Base-by-base conservation (phyloP, 2,329 filamentous ascomycete species). In the Fusarium sp. region DNA sequence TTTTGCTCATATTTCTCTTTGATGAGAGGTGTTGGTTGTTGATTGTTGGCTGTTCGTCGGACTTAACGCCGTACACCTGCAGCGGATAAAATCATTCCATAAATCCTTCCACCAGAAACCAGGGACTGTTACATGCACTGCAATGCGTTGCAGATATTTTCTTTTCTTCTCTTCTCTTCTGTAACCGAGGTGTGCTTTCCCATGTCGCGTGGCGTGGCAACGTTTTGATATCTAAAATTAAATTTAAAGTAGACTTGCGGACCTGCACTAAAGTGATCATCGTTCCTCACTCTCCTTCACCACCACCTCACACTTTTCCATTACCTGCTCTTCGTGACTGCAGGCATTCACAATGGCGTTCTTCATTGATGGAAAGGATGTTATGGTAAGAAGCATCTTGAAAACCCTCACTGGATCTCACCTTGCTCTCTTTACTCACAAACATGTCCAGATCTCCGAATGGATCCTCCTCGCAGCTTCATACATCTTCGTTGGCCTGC, bases 401-500 rank as follows among this genome's bases (percentile, higher is more conserved):
- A 13, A 24, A 24, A 24, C 7, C 24, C 24, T 24, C 24, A 6
- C 24, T 10, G 9, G 3, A 1, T 6, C 22, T 13, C 4, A 22
- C 2, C 11, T 31, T 28, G 2, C 4, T 14, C 5, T 22, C 7
- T n/a, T 11, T 55, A 5, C 58, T 72, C 17, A 72, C 50, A 13
- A 5, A 1, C 3, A 21, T 40, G 3, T 8, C 22, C 38, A 76
- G 76, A 73, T 78, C 61, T 78, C 76, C 24, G 76, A 78, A 77
- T 77, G 75, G 75, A 79, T 78, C 56, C 54, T 78, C 21, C 58
- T 78, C 26, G 59, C 68, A 7, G 55, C 62, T 1, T 59, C 76
- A 4, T 75, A 75, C 40, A 53, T 76, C 15, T 77, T 76, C 33
- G 73, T 77, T 40, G 72, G 55, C 22, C 60, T 77, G 45, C 75